Evolutionary conservation across 1,284 basidiomycete species (phyloP).

Genomic region (Salmacisia buchloeana): DNA sequence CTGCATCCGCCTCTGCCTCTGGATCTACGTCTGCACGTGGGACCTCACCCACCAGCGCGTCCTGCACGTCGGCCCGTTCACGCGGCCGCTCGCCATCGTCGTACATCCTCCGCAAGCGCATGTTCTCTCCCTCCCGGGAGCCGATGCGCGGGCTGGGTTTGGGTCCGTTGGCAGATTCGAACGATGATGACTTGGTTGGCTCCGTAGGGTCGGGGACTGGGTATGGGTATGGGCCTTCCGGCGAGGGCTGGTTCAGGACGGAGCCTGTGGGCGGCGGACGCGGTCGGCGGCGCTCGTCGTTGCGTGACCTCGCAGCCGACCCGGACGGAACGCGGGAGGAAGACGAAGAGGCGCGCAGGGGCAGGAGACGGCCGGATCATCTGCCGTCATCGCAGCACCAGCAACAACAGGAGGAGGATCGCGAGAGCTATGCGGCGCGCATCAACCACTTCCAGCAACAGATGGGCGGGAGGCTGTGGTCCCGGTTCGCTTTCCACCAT

Average conservation of each 20-base stretch:
- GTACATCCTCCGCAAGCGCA: neutral
- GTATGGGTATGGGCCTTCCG: neutral
- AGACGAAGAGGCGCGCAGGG: no score
- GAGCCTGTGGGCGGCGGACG: neutral
- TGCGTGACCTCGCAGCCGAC: no score
- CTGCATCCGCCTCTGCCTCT: neutral
- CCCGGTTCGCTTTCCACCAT: no score
- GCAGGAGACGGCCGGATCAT: no score
- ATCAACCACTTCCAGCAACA: slow-evolving; percentile 3
- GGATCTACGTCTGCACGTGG: neutral
- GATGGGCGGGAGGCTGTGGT: slow-evolving; percentile 4
- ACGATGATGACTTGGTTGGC: no score
- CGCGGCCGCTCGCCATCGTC: neutral
- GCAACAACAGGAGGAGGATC: neutral
- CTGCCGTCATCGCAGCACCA: no score
- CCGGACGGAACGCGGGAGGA: no score
- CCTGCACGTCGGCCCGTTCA: neutral
- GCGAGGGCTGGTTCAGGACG: neutral
- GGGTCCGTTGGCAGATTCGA: neutral
- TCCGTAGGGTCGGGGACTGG: neutral
- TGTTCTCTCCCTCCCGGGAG: neutral
- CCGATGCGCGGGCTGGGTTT: neutral
- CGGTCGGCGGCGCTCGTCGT: neutral
- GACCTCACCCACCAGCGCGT: neutral
- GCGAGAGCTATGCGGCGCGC: slow-evolving; percentile 4